Percentiles rank a stretch among this genome's conserved stretches.
Evolutionary conservation across 1,284 basidiomycete species (phyloP).

Genomic region (Sphagnurus paluster): DNA sequence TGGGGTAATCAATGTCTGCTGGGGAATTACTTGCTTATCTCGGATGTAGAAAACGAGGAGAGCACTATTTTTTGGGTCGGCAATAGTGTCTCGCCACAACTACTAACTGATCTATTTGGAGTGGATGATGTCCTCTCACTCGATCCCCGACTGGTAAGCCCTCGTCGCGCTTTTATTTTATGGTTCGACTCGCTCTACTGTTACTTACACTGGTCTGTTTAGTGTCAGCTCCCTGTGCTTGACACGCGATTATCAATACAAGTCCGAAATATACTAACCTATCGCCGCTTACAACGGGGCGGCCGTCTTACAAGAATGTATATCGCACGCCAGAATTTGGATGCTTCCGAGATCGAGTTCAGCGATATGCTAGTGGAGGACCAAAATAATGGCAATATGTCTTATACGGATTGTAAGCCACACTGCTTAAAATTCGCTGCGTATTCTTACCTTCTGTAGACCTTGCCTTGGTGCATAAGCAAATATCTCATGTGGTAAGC

Average conservation of each 20-base stretch:
- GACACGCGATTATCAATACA: constrained; percentile 82
- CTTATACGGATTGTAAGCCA: constrained; percentile 81
- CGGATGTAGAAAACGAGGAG: constrained; percentile 83
- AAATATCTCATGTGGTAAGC: constrained; percentile 63
- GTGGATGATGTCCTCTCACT: constrained; percentile 77
- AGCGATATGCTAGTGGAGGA: constrained; percentile 98
- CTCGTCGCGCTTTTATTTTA: background rate
- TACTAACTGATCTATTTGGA: constrained; percentile 86
- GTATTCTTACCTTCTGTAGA: constrained; percentile 23
- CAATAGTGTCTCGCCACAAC: constrained; percentile 74
- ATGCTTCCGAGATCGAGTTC: constrained; percentile 94
- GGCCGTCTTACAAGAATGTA: constrained; percentile 66
- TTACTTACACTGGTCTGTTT: background rate
- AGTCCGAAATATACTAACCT: constrained; percentile 80
- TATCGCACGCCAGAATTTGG: constrained; percentile 90
- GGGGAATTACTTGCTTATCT: constrained; percentile 2
- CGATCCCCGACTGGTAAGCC: constrained; percentile 69
- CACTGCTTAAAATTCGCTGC: background rate
- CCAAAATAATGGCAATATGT: constrained; percentile 93
- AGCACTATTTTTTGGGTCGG: constrained; percentile 92
- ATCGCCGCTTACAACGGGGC: constrained; percentile 65
- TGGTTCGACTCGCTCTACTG: background rate
- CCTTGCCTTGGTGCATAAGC: constrained; percentile 40
- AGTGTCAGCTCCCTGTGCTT: constrained; percentile 64
- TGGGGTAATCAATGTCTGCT: constrained; percentile 10